Evolutionary conservation across 2,329 filamentous ascomycete species (phyloP).

Genomic region (Aspergillus versicolor): DNA sequence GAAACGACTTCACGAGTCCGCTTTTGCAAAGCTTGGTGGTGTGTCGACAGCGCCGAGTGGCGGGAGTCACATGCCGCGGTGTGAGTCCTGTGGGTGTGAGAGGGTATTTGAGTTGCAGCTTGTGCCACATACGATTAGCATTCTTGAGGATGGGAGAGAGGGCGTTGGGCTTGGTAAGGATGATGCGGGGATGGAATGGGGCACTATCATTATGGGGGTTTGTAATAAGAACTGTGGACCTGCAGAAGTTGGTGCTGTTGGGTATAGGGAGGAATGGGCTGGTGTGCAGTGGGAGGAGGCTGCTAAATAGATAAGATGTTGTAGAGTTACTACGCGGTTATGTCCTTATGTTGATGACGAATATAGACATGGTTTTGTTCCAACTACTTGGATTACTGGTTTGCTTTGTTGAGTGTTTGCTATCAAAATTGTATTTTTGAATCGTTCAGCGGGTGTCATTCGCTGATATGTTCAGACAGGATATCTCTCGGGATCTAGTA

Average conservation of each 20-base stretch:
- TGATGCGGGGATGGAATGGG: constrained; percentile 94
- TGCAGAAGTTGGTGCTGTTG: constrained; percentile 61
- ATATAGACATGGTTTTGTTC: constrained; percentile 3
- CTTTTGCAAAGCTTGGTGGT: constrained; percentile 18
- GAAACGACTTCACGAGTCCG: constrained; percentile 52
- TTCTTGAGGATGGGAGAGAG: constrained; percentile 74
- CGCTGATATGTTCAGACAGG: not conserved
- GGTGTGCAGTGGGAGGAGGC: constrained; percentile 95
- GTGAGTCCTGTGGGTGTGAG: constrained; percentile 69
- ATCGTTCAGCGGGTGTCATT: not conserved
- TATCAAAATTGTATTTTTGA: not conserved
- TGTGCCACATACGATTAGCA: constrained; percentile 83
- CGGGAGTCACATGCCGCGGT: constrained; percentile 64
- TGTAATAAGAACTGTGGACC: constrained; percentile 77
- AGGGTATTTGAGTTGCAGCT: constrained; percentile 91
- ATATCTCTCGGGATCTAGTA: not conserved
- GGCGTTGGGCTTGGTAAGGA: constrained; percentile 56
- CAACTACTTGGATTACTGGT: not conserved
- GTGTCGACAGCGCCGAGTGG: constrained; percentile 23
- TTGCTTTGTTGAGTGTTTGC: not conserved
- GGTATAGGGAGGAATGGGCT: constrained; percentile 93
- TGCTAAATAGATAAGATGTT: constrained; percentile 13
- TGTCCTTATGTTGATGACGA: constrained; percentile 21
- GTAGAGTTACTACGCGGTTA: not conserved
- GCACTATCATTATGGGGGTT: constrained; percentile 82